phyloP scores from a whole-genome alignment of 2,329 filamentous ascomycete species.

The Fusarium tjaetaba region DNA sequence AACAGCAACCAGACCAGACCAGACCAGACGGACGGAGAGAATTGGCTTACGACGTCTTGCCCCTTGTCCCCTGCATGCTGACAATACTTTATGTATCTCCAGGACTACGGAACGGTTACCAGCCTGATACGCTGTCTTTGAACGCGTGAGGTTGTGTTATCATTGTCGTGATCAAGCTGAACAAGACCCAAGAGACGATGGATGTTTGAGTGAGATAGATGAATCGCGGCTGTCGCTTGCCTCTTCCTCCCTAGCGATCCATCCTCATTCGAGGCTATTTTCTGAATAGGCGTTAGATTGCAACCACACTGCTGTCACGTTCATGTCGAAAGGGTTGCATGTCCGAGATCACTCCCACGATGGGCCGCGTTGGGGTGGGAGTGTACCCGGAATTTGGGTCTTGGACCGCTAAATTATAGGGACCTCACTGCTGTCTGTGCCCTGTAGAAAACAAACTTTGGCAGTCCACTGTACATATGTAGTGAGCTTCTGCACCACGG shows the following conservation, averaged over 20 bases:
- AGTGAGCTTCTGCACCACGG: background rate
- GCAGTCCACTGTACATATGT: background rate
- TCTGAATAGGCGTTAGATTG: slow-evolving; percentile 12
- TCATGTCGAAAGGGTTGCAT: slow-evolving; percentile 29
- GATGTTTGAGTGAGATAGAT: background rate
- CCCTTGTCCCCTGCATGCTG: slow-evolving; percentile 39
- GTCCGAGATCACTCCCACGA: slow-evolving; percentile 8
- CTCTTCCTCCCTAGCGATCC: slow-evolving; percentile 4
- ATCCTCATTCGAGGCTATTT: slow-evolving; percentile 16
- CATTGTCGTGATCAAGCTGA: slow-evolving; percentile 10
- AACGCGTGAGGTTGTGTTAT: slow-evolving; percentile 6
- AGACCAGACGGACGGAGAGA: slow-evolving; percentile 4
- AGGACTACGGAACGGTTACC: slow-evolving; percentile 16
- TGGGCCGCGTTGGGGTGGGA: background rate
- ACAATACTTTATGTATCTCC: slow-evolving; percentile 25
- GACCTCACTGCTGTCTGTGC: background rate
- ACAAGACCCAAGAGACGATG: background rate
- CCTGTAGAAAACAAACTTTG: background rate
- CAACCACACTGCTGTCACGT: slow-evolving; percentile 29
- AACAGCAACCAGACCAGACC: background rate
- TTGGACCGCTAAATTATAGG: slow-evolving; percentile 8
- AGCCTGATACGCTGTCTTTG: slow-evolving; percentile 25
- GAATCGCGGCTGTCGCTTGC: background rate
- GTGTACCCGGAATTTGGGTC: background rate
- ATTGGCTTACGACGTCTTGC: slow-evolving; percentile 36